phyloP scores from a whole-genome alignment of 2,329 filamentous ascomycete genomes.

The Rhytidhysteron rufulum region DNA sequence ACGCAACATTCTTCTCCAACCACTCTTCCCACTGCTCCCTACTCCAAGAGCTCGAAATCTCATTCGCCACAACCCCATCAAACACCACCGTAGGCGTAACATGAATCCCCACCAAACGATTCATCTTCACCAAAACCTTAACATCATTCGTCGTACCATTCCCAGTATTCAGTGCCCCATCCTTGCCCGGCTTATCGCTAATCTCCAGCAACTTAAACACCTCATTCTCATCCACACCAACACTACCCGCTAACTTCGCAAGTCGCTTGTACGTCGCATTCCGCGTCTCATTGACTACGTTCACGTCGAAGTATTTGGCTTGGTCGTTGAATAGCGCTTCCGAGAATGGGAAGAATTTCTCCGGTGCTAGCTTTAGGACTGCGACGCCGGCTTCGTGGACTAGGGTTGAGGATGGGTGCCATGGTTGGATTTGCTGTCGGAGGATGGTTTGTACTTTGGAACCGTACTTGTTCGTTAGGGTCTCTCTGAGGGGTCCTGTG shows the following conservation, averaged over 20 bases:
- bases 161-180: constrained; percentile 70
- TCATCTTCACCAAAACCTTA: constrained; percentile 77
- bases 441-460: constrained; percentile 71
- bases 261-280: constrained; percentile 81
- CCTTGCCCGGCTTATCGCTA: constrained; percentile 60
- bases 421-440: constrained; percentile 88
- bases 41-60: constrained; percentile 75
- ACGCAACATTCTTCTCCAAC: constrained; percentile 61
- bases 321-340: constrained; percentile 66
- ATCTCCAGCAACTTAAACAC: constrained; percentile 69
- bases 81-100: constrained; percentile 89
- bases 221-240: constrained; percentile 66
- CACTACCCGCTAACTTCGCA: constrained; percentile 65
- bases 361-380: constrained; percentile 66
- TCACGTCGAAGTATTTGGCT: constrained; percentile 77
- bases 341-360: constrained; percentile 78
- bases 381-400: constrained; percentile 81
- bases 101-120: constrained; percentile 76
- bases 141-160: constrained; percentile 82
- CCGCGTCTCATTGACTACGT: constrained; percentile 75
- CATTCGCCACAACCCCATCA: constrained; percentile 75
- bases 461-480: constrained; percentile 60
- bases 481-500: constrained; percentile 56
- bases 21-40: constrained; percentile 82
- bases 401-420: constrained; percentile 74